Conservation (phyloP, 2,329 filamentous ascomycete genomes). For the Fusarium begoniae region DNA sequence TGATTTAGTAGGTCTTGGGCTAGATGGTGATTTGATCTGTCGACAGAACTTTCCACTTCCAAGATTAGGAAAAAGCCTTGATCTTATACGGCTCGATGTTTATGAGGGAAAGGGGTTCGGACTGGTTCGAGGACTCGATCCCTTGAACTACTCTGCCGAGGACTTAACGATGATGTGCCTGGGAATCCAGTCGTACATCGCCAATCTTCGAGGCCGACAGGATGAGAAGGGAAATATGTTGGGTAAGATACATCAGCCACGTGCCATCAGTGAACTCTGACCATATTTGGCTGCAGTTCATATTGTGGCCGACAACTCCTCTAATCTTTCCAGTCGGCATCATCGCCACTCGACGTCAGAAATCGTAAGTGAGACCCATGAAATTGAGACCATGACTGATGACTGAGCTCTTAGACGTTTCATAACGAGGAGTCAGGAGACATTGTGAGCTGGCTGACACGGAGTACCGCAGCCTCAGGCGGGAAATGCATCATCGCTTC, state of each 20-base stretch:
- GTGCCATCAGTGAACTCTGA: accelerated
- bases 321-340: slow-evolving; percentile 58
- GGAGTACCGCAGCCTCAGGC: slow-evolving; percentile 67
- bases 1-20: slow-evolving; percentile 53
- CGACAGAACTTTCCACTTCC: slow-evolving; percentile 69
- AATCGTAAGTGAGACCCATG: slow-evolving; percentile 54
- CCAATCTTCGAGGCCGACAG: slow-evolving; percentile 67
- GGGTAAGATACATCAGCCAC: slow-evolving; percentile 48
- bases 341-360: slow-evolving; percentile 67
- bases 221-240: slow-evolving; percentile 71
- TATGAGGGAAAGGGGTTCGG: slow-evolving; percentile 70
- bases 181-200: slow-evolving; percentile 71
- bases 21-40: slow-evolving; percentile 64
- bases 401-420: slow-evolving; percentile 59
- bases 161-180: slow-evolving; percentile 71
- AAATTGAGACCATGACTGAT: accelerated
- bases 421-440: slow-evolving; percentile 76
- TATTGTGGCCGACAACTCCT: slow-evolving; percentile 65
- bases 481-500: slow-evolving; percentile 73
- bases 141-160: slow-evolving; percentile 63
- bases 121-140: slow-evolving; percentile 69
- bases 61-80: slow-evolving; percentile 61
- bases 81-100: slow-evolving; percentile 61
- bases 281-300: slow-evolving; percentile 54
- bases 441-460: slow-evolving; percentile 71